These are phyloP conservation scores for Dendrobium nobile DNA, from an alignment of 106 monocot species.

Conservation along the genomic window DNA sequence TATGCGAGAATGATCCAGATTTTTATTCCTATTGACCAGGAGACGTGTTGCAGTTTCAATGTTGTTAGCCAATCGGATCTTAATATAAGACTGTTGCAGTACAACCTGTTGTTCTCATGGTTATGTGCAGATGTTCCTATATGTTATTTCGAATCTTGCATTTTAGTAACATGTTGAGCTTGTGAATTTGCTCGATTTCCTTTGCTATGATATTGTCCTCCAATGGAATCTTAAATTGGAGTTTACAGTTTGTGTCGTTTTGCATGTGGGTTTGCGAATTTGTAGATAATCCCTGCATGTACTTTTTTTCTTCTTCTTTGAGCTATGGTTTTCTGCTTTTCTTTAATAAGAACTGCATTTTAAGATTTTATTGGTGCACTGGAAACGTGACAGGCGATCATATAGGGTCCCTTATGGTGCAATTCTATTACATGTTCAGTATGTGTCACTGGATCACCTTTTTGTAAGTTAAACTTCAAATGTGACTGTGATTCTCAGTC, in stretches of 20 bases:
- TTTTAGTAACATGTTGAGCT: neutral
- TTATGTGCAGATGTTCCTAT: neutral
- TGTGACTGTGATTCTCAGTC: constrained; percentile 5
- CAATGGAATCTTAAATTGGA: neutral
- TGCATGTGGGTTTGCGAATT: constrained; percentile 5
- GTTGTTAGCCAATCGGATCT: neutral
- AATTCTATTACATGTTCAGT: constrained; percentile 12
- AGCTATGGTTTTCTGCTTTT: neutral
- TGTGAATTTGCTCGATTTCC: neutral
- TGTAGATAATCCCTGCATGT: neutral
- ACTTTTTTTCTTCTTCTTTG: neutral
- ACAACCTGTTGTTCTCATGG: neutral
- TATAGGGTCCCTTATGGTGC: constrained; percentile 21
- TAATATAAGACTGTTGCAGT: neutral
- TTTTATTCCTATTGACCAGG: neutral
- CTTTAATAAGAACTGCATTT: constrained; percentile 1
- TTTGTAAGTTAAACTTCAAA: constrained; percentile 9
- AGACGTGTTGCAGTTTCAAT: neutral
- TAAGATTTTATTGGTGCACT: constrained; percentile 12
- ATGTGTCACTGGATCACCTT: constrained; percentile 13
- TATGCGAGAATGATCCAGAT: neutral
- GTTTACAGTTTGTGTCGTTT: neutral
- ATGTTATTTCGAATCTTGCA: neutral
- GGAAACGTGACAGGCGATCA: constrained; percentile 12
- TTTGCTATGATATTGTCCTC: neutral